Conservation (phyloP, 345 rosid genomes). For the Erysimum cheiranthoides region DNA sequence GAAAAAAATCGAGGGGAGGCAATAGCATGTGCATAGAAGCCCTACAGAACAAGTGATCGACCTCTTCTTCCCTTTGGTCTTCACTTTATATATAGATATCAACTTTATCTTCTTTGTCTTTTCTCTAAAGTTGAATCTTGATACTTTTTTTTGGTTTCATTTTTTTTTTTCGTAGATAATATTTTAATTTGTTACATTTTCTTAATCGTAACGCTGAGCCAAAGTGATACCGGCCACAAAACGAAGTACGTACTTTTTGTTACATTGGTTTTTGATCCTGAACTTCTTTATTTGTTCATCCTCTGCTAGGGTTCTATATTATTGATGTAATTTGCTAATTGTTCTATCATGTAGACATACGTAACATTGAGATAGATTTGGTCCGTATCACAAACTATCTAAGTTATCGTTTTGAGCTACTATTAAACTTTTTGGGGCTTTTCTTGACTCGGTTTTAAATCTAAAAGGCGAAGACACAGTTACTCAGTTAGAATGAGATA, state of each 20-base stretch:
- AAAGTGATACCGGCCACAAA: conserved; percentile 7
- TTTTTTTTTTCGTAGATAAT: not conserved
- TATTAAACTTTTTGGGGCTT: too few relatives aligned
- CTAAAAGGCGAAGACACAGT: not conserved
- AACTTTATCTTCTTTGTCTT: conserved; percentile 41
- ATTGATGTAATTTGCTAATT: not conserved
- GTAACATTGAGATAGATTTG: not conserved
- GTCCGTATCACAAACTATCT: not conserved
- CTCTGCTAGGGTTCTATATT: not conserved
- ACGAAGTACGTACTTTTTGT: not conserved
- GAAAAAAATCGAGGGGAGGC: conserved; percentile 18
- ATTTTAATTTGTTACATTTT: not conserved
- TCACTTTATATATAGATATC: conserved; percentile 9
- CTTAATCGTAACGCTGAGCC: not conserved
- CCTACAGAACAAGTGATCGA: conserved; percentile 42
- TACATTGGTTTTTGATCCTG: not conserved
- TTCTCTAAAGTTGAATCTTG: conserved; percentile 20
- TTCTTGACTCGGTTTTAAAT: not conserved
- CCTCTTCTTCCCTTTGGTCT: conserved; percentile 22
- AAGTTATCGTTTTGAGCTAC: not conserved
- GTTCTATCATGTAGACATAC: not conserved
- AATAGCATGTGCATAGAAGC: conserved; percentile 40
- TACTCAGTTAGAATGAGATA: not conserved
- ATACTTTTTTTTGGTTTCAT: not conserved
- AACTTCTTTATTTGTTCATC: not conserved